Percentiles rank a stretch among this genome's conserved stretches.
These are phyloP conservation scores for Infundibulicybe gibba DNA, from an alignment of 768 basidiomycete genomes.

Conservation along the genomic window DNA sequence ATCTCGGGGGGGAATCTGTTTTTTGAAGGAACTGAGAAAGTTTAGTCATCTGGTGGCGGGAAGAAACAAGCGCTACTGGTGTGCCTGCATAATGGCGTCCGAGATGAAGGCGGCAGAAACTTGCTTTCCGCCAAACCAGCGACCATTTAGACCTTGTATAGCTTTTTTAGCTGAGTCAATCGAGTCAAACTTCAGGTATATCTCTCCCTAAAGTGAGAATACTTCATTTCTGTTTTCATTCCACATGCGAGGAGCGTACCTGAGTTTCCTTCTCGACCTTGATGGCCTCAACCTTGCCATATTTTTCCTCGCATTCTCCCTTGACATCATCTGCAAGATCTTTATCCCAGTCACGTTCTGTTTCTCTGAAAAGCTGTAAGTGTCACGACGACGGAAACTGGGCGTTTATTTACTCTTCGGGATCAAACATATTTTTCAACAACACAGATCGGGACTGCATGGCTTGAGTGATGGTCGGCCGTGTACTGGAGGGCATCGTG, in stretches of 20 bases:
- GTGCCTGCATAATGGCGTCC: conserved; percentile 91
- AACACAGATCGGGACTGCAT: conserved; percentile 90
- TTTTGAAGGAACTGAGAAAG: conserved; percentile 20
- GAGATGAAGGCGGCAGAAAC: conserved; percentile 87
- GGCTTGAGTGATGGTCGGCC: conserved; percentile 76
- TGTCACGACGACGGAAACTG: background rate
- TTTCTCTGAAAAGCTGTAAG: conserved; percentile 58
- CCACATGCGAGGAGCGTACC: conserved; percentile 36
- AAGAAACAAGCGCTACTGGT: conserved; percentile 46
- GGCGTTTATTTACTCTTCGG: conserved; percentile 75
- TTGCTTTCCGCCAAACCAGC: conserved; percentile 95
- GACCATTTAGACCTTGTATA: conserved; percentile 87
- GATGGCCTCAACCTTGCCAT: conserved; percentile 83
- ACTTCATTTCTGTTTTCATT: conserved; percentile 5
- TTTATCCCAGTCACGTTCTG: conserved; percentile 93
- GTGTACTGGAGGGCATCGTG: conserved; percentile 40
- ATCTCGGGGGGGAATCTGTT: conserved; percentile 23
- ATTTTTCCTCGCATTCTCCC: conserved; percentile 88
- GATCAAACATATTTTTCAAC: conserved; percentile 94
- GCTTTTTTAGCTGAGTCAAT: conserved; percentile 82
- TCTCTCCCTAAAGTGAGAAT: conserved; percentile 73
- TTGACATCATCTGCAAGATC: conserved; percentile 97
- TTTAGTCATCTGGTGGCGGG: conserved; percentile 24
- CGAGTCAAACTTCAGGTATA: conserved; percentile 88
- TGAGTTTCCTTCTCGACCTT: conserved; percentile 93